Percentiles rank a stretch among this genome's conserved stretches.
Evolutionary conservation across 2,329 filamentous ascomycete genomes (phyloP).

Genomic region (Celoporthe dispersa): DNA sequence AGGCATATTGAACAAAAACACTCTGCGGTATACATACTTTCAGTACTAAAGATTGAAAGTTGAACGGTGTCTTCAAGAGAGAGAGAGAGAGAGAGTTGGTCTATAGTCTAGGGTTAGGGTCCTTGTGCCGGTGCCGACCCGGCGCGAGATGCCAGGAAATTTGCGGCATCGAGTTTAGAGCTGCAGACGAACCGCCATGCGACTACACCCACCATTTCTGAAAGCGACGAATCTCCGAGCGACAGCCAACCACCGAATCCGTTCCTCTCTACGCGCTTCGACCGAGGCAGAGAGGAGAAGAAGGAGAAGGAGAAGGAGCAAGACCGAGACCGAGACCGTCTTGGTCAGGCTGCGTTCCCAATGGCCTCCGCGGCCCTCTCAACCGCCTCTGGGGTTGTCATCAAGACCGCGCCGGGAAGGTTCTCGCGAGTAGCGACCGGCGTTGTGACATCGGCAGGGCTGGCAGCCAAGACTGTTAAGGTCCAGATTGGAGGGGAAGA

Average conservation of each 20-base stretch:
- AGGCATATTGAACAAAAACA: neutral
- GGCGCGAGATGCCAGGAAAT: conserved; percentile 12
- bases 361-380: conserved; percentile 19
- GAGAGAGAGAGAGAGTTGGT: no score
- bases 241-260: neutral
- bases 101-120: conserved; percentile 1
- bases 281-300: neutral
- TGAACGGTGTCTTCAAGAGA: neutral
- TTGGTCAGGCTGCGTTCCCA: neutral
- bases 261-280: neutral
- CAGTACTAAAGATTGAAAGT: neutral
- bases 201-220: neutral
- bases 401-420: conserved; percentile 15
- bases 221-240: neutral
- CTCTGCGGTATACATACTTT: no score
- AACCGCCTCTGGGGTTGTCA: conserved; percentile 4
- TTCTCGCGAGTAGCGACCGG: conserved; percentile 44
- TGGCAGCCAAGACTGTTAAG: conserved; percentile 80
- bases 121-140: conserved; percentile 7
- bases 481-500: conserved; percentile 72
- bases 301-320: neutral
- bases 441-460: conserved; percentile 76
- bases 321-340: neutral
- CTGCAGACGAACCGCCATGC: neutral
- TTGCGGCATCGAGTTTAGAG: conserved; percentile 7